phyloP scores from a whole-genome alignment of 768 basidiomycete genomes.

The Macrolepiota albuminosa region DNA sequence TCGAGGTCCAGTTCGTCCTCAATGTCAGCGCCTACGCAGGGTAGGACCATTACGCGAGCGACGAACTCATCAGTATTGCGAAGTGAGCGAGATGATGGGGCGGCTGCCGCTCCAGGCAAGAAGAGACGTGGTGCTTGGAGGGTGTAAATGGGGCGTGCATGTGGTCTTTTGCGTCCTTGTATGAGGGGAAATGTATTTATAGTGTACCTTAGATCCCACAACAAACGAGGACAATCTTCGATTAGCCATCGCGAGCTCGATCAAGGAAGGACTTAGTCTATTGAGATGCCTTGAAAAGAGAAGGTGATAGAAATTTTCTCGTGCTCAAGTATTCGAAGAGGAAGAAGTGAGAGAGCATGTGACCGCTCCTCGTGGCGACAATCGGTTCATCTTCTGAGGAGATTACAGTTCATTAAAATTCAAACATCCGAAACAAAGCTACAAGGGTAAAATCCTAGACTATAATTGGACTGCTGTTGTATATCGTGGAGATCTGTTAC shows the following conservation, averaged over 20 bases:
- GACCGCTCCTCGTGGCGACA: no score
- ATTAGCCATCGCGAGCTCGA: background rate
- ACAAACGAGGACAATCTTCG: background rate
- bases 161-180: background rate
- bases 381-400: no score
- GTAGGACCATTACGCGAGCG: background rate
- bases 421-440: no score
- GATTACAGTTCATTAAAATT: no score
- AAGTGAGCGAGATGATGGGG: background rate
- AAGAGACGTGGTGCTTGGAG: background rate
- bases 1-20: background rate
- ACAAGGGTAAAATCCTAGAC: no score
- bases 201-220: background rate
- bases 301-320: no score
- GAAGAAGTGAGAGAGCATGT: no score
- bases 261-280: background rate
- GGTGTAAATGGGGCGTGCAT: background rate
- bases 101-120: background rate
- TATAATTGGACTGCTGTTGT: no score
- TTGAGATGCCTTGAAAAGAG: no score
- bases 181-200: background rate
- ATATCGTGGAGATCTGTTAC: no score
- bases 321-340: no score
- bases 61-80: background rate
- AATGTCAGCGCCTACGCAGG: background rate